Evolutionary conservation across 768 basidiomycete species (phyloP).

Genomic region (Auricularia cornea): DNA sequence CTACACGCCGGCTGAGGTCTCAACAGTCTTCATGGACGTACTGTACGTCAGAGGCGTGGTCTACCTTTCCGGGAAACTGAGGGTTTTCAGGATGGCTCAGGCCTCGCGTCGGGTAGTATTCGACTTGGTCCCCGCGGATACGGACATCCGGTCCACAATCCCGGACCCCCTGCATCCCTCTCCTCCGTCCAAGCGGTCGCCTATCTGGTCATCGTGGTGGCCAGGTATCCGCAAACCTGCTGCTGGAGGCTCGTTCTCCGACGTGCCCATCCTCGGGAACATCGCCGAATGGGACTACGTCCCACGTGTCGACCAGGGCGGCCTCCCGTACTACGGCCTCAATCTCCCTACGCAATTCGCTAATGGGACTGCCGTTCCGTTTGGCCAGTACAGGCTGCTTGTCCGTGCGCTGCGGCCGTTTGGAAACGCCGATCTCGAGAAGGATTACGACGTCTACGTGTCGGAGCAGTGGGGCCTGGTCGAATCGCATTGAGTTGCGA

Average conservation of each 20-base stretch:
- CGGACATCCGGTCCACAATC: too few relatives aligned
- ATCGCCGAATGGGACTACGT: slow-evolving; percentile 40
- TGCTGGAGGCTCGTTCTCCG: slow-evolving; percentile 21
- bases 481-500: too few relatives aligned
- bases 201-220: too few relatives aligned
- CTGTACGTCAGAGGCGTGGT: slow-evolving; percentile 33
- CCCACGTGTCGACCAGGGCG: slow-evolving; percentile 31
- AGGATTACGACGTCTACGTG: slow-evolving; percentile 37
- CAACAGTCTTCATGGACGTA: too few relatives aligned
- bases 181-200: slow-evolving; percentile 28
- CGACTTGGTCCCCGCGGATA: too few relatives aligned
- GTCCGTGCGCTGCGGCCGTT: slow-evolving; percentile 35
- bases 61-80: slow-evolving; percentile 14
- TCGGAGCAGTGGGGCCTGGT: slow-evolving; percentile 20
- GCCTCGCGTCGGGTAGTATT: too few relatives aligned
- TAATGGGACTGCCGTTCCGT: slow-evolving; percentile 35
- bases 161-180: slow-evolving; percentile 26
- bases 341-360: slow-evolving; percentile 21
- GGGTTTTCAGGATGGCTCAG: too few relatives aligned
- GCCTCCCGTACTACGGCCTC: slow-evolving; percentile 23
- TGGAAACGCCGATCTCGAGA: slow-evolving; percentile 31
- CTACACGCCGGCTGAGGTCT: too few relatives aligned
- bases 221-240: slow-evolving; percentile 19
- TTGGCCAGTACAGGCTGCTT: slow-evolving; percentile 35
- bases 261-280: slow-evolving; percentile 40